Evolutionary conservation across 1,284 basidiomycete species (phyloP), one percentile per base, ranked within the genome.

Genomic region (Ganoderma multipileum): DNA sequence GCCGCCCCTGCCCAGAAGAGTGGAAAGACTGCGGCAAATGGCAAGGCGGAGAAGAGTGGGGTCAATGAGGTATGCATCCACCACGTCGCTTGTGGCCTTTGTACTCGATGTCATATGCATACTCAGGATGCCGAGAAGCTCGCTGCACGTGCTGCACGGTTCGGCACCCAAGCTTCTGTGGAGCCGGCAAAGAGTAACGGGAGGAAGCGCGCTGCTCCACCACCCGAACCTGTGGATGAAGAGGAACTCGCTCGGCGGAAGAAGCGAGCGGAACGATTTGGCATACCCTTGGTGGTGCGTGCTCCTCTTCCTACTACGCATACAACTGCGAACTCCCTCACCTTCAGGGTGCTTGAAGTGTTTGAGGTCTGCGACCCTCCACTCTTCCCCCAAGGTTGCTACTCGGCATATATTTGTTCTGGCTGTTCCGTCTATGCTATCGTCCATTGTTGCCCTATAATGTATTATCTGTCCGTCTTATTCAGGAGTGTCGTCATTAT

Each of bases 241-340:
- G 90, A 89, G 71, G 89, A 91, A 75, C 76, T 81, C 58, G 88
- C 89, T 72, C 83, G 83, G 57, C 80, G 89, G 62, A 85, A 79
- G 76, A 91, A 89, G 77, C 82, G 90, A 11, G 88, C 89, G 50
- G 89, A 89, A 74, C 83, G 90, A 26, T 92, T 92, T 77, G 86
- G 80, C 16, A 64, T 68, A n/a, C 57, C 72, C 9, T 28, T 70
- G 0, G 67, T 67, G 12, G 73, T 74, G 63, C 64, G 72, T 68
- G 47, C 18, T 42, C 12, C 2, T 12, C 16, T 26, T 26, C 38
- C 6, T 39, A 41, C 58, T 41, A 14, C 23, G 38, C 36, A 28
- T 41, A 41, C 23, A 60, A 2, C 38, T 23, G 39, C 16, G 39
- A 41, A 38, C 23, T 23, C 20, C 6, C 42, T 16, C 16, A 20